These are phyloP conservation scores for Ostreobium quekettii DNA, from an alignment of 139 green algal genomes.

Conservation along the genomic window DNA sequence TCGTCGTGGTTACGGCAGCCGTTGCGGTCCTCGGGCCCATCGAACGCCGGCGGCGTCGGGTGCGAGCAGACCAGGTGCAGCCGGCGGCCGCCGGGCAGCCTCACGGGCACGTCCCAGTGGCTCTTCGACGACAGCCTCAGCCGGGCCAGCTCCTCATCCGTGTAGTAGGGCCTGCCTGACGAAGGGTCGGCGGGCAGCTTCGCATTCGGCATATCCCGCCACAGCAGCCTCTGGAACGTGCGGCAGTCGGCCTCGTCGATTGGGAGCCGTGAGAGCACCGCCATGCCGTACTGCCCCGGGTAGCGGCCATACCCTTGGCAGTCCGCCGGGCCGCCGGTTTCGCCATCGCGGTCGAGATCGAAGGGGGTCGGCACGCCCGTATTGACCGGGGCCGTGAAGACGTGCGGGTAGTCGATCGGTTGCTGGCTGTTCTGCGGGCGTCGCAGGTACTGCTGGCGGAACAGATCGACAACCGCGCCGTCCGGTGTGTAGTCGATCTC, in stretches of 20 bases:
- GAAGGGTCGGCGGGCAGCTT: slow-evolving; percentile 8
- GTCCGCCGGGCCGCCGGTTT: slow-evolving; percentile 9
- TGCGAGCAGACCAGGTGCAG: slow-evolving; percentile 21
- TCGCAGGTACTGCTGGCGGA: slow-evolving; percentile 17
- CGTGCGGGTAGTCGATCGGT: slow-evolving; percentile 1
- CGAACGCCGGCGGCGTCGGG: slow-evolving; percentile 19
- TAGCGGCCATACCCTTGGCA: slow-evolving; percentile 19
- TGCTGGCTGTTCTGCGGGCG: slow-evolving; percentile 2
- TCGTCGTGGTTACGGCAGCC: slow-evolving; percentile 21
- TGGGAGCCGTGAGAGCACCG: slow-evolving; percentile 13
- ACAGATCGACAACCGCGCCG: background rate
- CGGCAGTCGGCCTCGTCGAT: slow-evolving; percentile 7
- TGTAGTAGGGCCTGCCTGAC: slow-evolving; percentile 17
- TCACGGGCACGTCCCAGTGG: slow-evolving; percentile 21
- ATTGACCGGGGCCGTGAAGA: slow-evolving; percentile 15
- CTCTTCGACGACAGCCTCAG: slow-evolving; percentile 18
- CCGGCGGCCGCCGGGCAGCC: background rate
- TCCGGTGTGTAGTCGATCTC: slow-evolving; percentile 20
- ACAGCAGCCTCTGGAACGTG: slow-evolving; percentile 22
- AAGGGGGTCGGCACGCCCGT: slow-evolving; percentile 12
- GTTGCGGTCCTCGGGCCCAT: slow-evolving; percentile 19
- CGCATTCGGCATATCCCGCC: slow-evolving; percentile 19
- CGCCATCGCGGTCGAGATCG: slow-evolving; percentile 23
- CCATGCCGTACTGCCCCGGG: slow-evolving; percentile 25
- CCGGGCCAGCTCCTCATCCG: slow-evolving; percentile 4